These are phyloP conservation scores for Lachancea nothofagi DNA, from an alignment of 805 yeast genomes.

Conservation along the genomic window DNA sequence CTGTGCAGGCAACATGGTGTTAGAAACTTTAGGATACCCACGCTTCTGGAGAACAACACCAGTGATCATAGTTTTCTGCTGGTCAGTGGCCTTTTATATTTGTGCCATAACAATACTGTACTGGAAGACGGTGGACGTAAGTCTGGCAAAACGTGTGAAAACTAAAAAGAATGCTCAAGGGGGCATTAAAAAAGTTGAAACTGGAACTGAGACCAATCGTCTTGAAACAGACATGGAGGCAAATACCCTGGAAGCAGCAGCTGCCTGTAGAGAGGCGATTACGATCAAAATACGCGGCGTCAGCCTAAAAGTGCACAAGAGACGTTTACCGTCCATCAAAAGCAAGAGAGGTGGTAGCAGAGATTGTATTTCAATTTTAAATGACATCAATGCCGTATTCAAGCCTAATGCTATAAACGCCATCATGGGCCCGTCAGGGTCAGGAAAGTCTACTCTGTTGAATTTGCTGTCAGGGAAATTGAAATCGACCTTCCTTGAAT, in stretches of 20 bases:
- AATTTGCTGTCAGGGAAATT: conserved; percentile 60
- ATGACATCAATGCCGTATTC: conserved; percentile 47
- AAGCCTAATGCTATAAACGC: conserved; percentile 56
- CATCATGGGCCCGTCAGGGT: conserved; percentile 78
- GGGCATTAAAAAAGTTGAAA: no score
- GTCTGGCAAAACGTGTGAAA: conserved; percentile 23
- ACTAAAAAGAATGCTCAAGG: conserved; percentile 12
- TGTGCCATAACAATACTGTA: conserved; percentile 45
- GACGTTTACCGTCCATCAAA: neutral
- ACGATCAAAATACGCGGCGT: conserved; percentile 22
- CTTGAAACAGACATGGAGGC: conserved; percentile 4
- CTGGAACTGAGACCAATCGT: no score
- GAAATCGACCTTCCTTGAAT: conserved; percentile 29
- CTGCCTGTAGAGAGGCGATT: neutral
- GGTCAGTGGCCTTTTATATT: conserved; percentile 50
- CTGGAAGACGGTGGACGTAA: conserved; percentile 38
- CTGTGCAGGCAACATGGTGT: conserved; percentile 43
- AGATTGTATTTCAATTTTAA: conserved; percentile 35
- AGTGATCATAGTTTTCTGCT: conserved; percentile 50
- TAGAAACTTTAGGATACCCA: conserved; percentile 56
- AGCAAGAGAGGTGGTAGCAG: neutral
- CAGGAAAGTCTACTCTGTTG: conserved; percentile 67
- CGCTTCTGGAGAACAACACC: conserved; percentile 63
- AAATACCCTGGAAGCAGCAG: neutral
- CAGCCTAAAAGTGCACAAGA: conserved; percentile 1